Conservation (phyloP, 306 rosid genomes). For the Quercus robur region DNA sequence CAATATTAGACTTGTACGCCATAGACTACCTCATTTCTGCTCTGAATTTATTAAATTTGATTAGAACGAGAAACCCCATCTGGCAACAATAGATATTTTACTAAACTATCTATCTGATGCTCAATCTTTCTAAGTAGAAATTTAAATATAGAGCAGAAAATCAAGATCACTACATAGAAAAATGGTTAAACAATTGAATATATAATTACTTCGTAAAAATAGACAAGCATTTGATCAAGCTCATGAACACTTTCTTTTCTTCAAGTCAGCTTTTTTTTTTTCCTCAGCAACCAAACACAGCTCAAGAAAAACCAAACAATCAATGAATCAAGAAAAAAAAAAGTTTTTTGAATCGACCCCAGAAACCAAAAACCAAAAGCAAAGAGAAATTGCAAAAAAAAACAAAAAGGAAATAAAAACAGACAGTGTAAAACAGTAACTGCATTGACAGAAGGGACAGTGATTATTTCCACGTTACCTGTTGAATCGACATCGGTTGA, state of each 20-base stretch:
- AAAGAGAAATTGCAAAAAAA: constrained; percentile 18
- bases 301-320: constrained; percentile 7
- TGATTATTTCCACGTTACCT: constrained; percentile 34
- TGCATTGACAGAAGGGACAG: neutral
- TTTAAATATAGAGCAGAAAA: neutral
- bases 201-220: neutral
- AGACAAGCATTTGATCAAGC: constrained; percentile 1
- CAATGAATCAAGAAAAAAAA: constrained; percentile 16
- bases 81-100: neutral
- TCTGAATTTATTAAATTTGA: constrained; percentile 2
- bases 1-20: neutral
- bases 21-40: neutral
- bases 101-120: neutral
- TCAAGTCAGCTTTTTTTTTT: constrained; percentile 8
- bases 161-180: constrained; percentile 25
- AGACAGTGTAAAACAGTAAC: neutral
- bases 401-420: constrained; percentile 10
- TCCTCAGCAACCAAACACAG: constrained; percentile 34
- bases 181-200: constrained; percentile 7
- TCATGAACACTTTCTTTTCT: constrained; percentile 9
- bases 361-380: constrained; percentile 8
- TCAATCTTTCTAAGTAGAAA: neutral
- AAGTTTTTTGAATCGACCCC: neutral
- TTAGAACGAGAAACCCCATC: neutral
- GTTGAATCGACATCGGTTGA: neutral